Percentiles rank a stretch among this genome's conserved stretches.
phyloP scores from a whole-genome alignment of 2,329 filamentous ascomycete genomes.

The Colletotrichum tabaci region DNA sequence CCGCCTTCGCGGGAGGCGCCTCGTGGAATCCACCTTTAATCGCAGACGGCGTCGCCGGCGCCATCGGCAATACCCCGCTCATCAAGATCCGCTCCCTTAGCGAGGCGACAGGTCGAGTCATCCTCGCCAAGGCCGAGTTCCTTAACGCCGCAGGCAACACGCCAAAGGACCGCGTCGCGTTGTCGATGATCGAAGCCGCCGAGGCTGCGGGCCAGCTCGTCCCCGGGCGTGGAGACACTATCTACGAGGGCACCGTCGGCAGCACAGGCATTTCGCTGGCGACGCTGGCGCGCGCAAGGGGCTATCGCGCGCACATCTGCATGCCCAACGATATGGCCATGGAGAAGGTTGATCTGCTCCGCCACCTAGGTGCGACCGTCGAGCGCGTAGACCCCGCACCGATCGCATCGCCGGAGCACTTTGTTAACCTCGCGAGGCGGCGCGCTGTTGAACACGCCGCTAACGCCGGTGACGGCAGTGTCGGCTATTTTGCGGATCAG shows the following conservation, averaged over 20 bases:
- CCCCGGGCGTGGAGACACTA: slow-evolving; percentile 88
- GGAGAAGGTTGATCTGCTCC: slow-evolving; percentile 91
- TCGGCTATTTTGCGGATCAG: slow-evolving; percentile 95
- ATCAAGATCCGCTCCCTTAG: slow-evolving; percentile 89
- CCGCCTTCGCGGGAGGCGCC: slow-evolving; percentile 43
- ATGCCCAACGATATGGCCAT: slow-evolving; percentile 93
- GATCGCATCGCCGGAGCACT: slow-evolving; percentile 94
- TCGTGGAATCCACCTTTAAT: slow-evolving; percentile 57
- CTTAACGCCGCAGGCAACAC: slow-evolving; percentile 95
- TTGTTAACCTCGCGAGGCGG: slow-evolving; percentile 89
- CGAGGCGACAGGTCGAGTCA: slow-evolving; percentile 87
- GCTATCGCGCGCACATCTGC: slow-evolving; percentile 95
- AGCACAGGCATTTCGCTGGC: slow-evolving; percentile 97
- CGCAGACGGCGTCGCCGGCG: slow-evolving; percentile 87
- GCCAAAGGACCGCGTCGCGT: slow-evolving; percentile 94
- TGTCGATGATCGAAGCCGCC: slow-evolving; percentile 88
- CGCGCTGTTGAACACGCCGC: slow-evolving; percentile 82
- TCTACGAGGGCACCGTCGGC: slow-evolving; percentile 97
- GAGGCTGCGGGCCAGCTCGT: slow-evolving; percentile 83
- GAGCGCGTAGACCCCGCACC: slow-evolving; percentile 92
- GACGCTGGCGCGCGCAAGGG: slow-evolving; percentile 86
- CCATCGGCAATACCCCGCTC: slow-evolving; percentile 94
- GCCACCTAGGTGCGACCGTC: slow-evolving; percentile 92
- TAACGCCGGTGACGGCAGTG: slow-evolving; percentile 70
- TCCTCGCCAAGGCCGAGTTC: slow-evolving; percentile 96